These are phyloP conservation scores for Amphichorda felina DNA, from an alignment of 2,329 filamentous ascomycete genomes.

Conservation along the genomic window DNA sequence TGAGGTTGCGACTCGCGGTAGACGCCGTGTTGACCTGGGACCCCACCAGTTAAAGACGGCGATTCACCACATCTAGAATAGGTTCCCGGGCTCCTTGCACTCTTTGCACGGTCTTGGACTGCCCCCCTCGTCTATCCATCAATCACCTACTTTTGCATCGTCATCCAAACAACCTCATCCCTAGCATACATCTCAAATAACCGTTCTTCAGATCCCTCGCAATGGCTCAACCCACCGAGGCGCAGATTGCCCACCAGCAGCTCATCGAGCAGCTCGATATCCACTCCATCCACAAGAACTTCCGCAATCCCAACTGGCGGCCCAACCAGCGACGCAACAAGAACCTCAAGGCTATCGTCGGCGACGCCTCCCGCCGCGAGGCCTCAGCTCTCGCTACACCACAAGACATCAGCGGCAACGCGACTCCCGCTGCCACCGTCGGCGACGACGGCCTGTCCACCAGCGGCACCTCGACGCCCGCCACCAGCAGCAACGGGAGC, in stretches of 20 bases:
- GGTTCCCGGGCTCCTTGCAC: no score
- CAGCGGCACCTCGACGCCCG: conserved; percentile 46
- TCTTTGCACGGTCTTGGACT: no score
- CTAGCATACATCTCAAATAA: background rate
- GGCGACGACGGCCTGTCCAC: conserved; percentile 40
- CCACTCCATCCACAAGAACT: conserved; percentile 72
- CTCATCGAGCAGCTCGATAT: conserved; percentile 91
- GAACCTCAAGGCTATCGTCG: conserved; percentile 92
- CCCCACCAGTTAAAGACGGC: no score
- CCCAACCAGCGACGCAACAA: conserved; percentile 95
- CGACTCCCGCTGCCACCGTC: conserved; percentile 39
- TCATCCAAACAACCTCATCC: no score
- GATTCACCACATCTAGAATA: no score
- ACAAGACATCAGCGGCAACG: conserved; percentile 63
- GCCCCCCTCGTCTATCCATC: no score
- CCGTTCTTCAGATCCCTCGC: background rate
- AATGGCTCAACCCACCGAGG: conserved; percentile 42
- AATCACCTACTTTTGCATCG: background rate
- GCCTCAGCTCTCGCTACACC: conserved; percentile 75
- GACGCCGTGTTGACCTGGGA: no score
- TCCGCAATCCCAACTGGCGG: conserved; percentile 84
- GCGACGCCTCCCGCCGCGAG: conserved; percentile 79
- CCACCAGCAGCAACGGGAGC: conserved; percentile 20
- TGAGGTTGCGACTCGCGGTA: background rate
- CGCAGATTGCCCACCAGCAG: conserved; percentile 67